phyloP scores from a whole-genome alignment of 1,284 basidiomycete species.

The Exobasidium cylindrosporum region DNA sequence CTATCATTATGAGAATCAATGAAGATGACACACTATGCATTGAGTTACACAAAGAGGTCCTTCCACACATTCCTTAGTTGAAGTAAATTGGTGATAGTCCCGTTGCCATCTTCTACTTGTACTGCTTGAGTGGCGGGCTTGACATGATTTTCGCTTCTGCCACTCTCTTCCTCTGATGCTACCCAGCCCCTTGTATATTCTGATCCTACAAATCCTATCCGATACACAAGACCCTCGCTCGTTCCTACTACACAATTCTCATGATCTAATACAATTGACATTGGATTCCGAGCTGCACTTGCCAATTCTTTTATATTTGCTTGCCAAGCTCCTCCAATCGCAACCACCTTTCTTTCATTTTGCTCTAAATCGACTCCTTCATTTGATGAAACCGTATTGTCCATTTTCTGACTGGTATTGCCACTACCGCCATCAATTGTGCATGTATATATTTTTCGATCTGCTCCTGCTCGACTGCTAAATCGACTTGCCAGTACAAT shows the following conservation, averaged over 20 bases:
- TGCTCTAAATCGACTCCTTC: neutral
- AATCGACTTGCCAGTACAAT: constrained; percentile 81
- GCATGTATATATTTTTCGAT: constrained; percentile 59
- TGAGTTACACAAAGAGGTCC: neutral
- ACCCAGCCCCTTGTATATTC: constrained; percentile 24
- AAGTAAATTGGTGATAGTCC: neutral
- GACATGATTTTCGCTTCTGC: neutral
- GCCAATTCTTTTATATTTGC: constrained; percentile 25
- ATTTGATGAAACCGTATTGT: neutral
- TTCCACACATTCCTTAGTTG: neutral
- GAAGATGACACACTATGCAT: no score
- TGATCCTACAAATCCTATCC: constrained; percentile 41
- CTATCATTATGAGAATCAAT: no score
- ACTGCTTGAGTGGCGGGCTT: no score
- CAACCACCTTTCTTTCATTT: constrained; percentile 15
- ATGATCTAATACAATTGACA: constrained; percentile 45
- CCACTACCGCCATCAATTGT: constrained; percentile 23
- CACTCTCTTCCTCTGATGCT: neutral
- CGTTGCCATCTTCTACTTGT: neutral
- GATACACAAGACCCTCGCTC: constrained; percentile 40
- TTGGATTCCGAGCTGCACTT: constrained; percentile 35
- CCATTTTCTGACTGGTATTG: neutral
- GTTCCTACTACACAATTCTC: constrained; percentile 43
- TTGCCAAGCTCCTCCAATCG: constrained; percentile 42
- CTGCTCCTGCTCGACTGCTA: constrained; percentile 73